A percentile compares a stretch with the other conserved stretches of the same genome.
phyloP scores from a whole-genome alignment of 192 early-diverging fungal genomes.

The Backusella sp. region DNA sequence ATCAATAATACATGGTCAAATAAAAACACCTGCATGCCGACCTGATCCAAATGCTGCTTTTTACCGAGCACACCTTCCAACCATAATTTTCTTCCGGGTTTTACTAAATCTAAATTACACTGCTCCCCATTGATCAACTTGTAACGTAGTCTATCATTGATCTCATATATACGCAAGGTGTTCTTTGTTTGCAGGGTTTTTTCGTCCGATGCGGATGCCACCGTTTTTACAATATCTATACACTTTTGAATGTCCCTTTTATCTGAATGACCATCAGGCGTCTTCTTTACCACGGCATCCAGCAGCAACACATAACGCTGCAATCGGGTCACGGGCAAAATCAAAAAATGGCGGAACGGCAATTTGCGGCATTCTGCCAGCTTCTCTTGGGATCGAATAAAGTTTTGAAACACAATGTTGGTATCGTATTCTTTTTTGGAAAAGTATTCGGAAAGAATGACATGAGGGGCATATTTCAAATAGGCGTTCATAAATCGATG shows the following conservation, averaged over 20 bases:
- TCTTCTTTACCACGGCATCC: conserved; percentile 76
- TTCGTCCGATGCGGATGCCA: conserved; percentile 22
- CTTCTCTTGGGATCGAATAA: conserved; percentile 58
- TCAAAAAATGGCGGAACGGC: conserved; percentile 48
- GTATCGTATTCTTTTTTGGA: conserved; percentile 64
- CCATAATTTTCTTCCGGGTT: conserved; percentile 67
- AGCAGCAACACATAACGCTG: conserved; percentile 86
- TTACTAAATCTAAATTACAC: conserved; percentile 70
- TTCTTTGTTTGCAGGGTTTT: conserved; percentile 12
- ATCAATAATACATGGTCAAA: conserved; percentile 87
- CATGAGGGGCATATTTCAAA: conserved; percentile 76
- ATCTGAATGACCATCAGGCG: conserved; percentile 79
- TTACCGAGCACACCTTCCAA: conserved; percentile 73
- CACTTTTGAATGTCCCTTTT: conserved; percentile 51
- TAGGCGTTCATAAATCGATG: conserved; percentile 66
- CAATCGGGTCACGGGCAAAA: conserved; percentile 81
- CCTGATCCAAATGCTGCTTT: conserved; percentile 43
- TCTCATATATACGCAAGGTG: conserved; percentile 25
- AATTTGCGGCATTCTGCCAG: conserved; percentile 22
- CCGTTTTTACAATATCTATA: conserved; percentile 11
- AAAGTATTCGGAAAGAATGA: conserved; percentile 70
- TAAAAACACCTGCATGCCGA: conserved; percentile 76
- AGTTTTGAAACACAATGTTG: conserved; percentile 72
- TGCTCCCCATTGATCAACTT: conserved; percentile 8
- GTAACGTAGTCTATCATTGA: conserved; percentile 27